These are phyloP conservation scores for Penstemon newberryi DNA, from an alignment of 257 asterid species.

Conservation along the genomic window DNA sequence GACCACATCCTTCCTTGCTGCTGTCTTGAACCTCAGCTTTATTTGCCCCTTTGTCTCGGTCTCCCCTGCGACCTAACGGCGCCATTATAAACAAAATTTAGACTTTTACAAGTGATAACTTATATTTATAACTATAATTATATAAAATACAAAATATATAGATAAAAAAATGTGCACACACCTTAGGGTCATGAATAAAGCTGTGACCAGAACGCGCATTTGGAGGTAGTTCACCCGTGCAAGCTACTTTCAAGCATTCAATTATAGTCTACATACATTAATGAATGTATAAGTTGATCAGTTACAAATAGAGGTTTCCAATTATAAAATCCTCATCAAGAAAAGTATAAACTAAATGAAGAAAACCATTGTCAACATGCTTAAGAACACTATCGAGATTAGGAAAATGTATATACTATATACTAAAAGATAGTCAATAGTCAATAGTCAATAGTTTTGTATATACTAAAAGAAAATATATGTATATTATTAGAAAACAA, in stretches of 20 bases:
- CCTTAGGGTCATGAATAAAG: conserved; percentile 97
- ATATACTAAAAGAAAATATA: background rate
- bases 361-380: background rate
- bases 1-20: conserved; percentile 94
- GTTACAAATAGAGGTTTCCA: background rate
- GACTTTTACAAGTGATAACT: conserved; percentile 3
- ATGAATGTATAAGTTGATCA: conserved; percentile 3
- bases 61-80: conserved; percentile 91
- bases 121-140: background rate
- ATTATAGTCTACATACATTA: conserved; percentile 67
- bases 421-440: too few relatives aligned
- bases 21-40: conserved; percentile 95
- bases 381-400: background rate
- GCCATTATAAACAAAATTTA: conserved; percentile 22
- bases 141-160: background rate
- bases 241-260: conserved; percentile 97
- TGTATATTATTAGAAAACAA: background rate
- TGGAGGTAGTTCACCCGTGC: conserved; percentile 96
- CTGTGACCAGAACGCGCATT: conserved; percentile 98
- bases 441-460: too few relatives aligned
- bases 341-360: background rate
- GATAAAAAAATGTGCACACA: conserved; percentile 25
- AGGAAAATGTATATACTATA: background rate
- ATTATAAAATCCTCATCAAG: background rate
- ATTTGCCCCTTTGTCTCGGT: conserved; percentile 99